Evolutionary conservation across 331 rosid genomes (phyloP).

Genomic region (Spiraea crenata): DNA sequence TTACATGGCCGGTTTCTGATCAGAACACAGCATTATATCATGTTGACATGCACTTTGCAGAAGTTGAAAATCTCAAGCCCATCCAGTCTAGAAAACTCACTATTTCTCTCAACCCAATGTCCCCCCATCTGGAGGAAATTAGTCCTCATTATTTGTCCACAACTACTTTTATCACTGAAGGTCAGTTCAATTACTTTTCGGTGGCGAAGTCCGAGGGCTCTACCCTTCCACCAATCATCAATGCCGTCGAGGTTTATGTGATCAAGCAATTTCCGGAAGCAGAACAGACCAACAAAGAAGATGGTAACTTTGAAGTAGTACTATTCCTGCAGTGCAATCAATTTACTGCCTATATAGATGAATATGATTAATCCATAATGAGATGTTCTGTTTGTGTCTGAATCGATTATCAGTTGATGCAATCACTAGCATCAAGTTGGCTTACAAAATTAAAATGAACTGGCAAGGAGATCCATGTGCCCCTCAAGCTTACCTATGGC

Average conservation of each 20-base stretch:
- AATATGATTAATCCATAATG: background rate
- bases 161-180: background rate
- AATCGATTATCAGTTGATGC: conserved; percentile 4
- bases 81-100: background rate
- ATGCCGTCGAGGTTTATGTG: conserved; percentile 19
- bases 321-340: no score
- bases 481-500: conserved; percentile 27
- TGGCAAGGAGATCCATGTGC: conserved; percentile 39
- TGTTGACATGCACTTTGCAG: conserved; percentile 10
- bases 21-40: background rate
- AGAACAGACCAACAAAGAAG: conserved; percentile 13
- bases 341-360: no score
- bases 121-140: background rate
- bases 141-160: background rate
- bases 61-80: background rate
- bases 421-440: conserved; percentile 4
- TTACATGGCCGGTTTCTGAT: background rate
- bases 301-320: conserved; percentile 21
- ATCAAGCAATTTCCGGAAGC: conserved; percentile 10
- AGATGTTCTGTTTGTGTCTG: background rate
- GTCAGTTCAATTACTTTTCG: background rate
- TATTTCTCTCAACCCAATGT: no score
- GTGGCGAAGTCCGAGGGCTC: background rate
- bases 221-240: conserved; percentile 34
- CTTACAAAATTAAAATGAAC: background rate